Percentiles rank a stretch among this genome's conserved stretches.
phyloP scores from a whole-genome alignment of 108 stramenopile genomes.

The Bacterosira constricta region DNA sequence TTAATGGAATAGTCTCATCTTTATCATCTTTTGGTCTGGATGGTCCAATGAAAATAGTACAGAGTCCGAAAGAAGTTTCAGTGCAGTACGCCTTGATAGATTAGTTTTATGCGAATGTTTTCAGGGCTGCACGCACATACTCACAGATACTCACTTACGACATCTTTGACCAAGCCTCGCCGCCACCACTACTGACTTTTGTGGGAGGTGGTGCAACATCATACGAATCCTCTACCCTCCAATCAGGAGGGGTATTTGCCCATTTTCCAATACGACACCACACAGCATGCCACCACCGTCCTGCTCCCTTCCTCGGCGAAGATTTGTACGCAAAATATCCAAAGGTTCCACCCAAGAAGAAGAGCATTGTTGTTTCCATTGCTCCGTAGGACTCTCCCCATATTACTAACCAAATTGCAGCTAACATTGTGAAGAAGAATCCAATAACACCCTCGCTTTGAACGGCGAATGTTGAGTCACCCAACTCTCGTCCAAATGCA shows the following conservation, averaged over 20 bases:
- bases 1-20: not conserved
- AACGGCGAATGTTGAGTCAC: not conserved
- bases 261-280: conserved; percentile 44
- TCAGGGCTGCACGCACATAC: not conserved
- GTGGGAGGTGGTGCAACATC: conserved; percentile 1
- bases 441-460: conserved; percentile 12
- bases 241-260: conserved; percentile 40
- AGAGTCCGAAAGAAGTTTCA: not conserved
- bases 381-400: conserved; percentile 13
- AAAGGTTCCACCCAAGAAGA: conserved; percentile 10
- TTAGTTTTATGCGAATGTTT: not conserved
- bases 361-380: not conserved
- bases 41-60: not conserved
- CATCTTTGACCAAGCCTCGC: conserved; percentile 2
- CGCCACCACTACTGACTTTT: not conserved
- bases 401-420: conserved; percentile 12
- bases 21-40: not conserved
- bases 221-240: conserved; percentile 48
- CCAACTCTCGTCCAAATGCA: conserved; percentile 33
- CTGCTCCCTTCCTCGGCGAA: conserved; percentile 10
- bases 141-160: conserved; percentile 15
- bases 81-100: not conserved
- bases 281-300: conserved; percentile 31
- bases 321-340: conserved; percentile 6
- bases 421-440: conserved; percentile 14